Conservation (phyloP, 2,329 filamentous ascomycete species). For the Basipetospora chlamydospora region DNA sequence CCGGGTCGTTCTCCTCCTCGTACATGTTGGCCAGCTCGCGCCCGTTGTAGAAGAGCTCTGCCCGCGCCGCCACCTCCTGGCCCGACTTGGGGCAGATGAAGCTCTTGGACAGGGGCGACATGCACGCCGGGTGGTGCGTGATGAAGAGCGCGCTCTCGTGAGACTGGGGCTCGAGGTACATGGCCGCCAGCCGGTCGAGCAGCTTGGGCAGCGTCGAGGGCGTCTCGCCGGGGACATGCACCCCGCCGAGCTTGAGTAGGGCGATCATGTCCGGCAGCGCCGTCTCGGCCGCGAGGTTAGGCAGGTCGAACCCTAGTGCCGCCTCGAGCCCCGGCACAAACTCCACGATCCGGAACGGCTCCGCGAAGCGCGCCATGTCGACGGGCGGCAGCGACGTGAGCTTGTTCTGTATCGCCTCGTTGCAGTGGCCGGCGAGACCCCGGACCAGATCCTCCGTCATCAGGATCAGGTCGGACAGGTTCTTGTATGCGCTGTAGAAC, state of each 20-base stretch:
- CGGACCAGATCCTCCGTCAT: slow-evolving; percentile 61
- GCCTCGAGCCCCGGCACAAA: slow-evolving; percentile 71
- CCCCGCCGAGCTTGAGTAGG: slow-evolving; percentile 39
- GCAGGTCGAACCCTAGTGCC: slow-evolving; percentile 49
- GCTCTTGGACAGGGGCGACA: slow-evolving; percentile 84
- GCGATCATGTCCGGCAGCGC: slow-evolving; percentile 44
- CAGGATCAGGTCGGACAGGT: slow-evolving; percentile 57
- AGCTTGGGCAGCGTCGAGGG: slow-evolving; percentile 47
- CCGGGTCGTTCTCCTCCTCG: slow-evolving; percentile 92
- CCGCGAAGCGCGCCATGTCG: slow-evolving; percentile 23
- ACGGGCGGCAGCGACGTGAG: slow-evolving; percentile 32
- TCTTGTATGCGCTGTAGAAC: slow-evolving; percentile 81
- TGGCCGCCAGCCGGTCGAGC: slow-evolving; percentile 64
- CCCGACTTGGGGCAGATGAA: slow-evolving; percentile 53
- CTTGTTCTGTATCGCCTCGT: slow-evolving; percentile 26
- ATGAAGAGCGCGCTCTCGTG: slow-evolving; percentile 62
- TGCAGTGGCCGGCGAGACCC: slow-evolving; percentile 39
- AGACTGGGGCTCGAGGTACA: slow-evolving; percentile 68
- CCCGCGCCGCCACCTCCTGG: slow-evolving; percentile 66
- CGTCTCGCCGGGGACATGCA: slow-evolving; percentile 51
- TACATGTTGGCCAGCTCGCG: slow-evolving; percentile 92
- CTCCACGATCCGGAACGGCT: slow-evolving; percentile 54
- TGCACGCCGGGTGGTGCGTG: slow-evolving; percentile 74
- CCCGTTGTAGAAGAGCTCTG: slow-evolving; percentile 69
- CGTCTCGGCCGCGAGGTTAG: slow-evolving; percentile 39